phyloP scores from a whole-genome alignment of 148 eudicot species.

The Simmondsia chinensis region DNA sequence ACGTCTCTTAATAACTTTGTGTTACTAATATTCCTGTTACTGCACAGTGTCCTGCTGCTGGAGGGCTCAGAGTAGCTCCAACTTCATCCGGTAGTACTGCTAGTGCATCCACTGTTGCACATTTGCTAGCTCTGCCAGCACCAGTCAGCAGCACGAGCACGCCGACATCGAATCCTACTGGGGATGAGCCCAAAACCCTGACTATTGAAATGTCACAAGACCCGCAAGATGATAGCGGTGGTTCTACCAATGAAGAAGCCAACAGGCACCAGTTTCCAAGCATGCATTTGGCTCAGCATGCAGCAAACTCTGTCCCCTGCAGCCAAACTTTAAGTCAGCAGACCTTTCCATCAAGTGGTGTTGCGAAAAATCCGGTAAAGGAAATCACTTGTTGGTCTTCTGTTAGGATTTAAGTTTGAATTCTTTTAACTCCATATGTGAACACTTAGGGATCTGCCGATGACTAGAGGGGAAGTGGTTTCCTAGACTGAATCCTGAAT shows the following conservation, averaged over 20 bases:
- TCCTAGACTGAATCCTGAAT: no score
- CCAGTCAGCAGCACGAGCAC: no score
- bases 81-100: neutral
- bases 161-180: no score
- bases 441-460: no score
- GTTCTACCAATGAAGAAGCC: slow-evolving; percentile 4
- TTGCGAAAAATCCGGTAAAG: slow-evolving; percentile 28
- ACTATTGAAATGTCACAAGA: slow-evolving; percentile 10
- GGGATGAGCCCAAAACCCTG: neutral
- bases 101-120: neutral
- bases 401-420: no score
- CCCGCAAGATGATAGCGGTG: slow-evolving; percentile 6
- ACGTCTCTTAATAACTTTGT: no score
- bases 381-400: no score
- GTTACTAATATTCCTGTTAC: no score
- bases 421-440: no score
- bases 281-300: slow-evolving; percentile 8
- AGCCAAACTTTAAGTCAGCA: slow-evolving; percentile 14
- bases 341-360: slow-evolving; percentile 11
- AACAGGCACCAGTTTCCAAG: slow-evolving; percentile 5
- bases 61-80: no score
- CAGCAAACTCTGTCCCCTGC: slow-evolving; percentile 7
- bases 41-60: slow-evolving; percentile 1
- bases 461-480: no score
- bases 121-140: slow-evolving; percentile 3